phyloP scores from a whole-genome alignment of 2,329 filamentous ascomycete species.

The Capronia coronata region DNA sequence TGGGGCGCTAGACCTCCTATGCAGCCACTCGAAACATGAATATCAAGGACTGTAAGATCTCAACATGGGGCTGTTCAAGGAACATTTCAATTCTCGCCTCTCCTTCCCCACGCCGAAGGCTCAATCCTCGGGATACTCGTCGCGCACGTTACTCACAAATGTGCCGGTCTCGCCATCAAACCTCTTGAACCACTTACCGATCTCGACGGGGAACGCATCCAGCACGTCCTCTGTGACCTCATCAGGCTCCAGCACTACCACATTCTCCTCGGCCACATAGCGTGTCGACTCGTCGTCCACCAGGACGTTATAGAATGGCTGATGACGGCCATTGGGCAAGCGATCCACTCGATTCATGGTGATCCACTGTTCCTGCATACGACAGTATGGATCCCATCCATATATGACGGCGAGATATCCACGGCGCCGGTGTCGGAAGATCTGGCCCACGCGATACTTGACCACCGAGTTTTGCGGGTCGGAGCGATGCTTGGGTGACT shows the following conservation, averaged over 20 bases:
- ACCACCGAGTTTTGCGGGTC: slow-evolving; percentile 38
- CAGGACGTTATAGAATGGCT: slow-evolving; percentile 82
- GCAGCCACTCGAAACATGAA: no score
- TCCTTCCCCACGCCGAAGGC: no score
- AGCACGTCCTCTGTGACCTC: slow-evolving; percentile 47
- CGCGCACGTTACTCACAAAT: slow-evolving; percentile 77
- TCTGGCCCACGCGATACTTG: slow-evolving; percentile 67
- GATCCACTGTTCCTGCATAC: slow-evolving; percentile 58
- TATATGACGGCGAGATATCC: slow-evolving; percentile 73
- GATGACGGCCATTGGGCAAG: slow-evolving; percentile 53
- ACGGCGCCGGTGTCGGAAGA: slow-evolving; percentile 78
- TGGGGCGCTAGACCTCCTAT: no score
- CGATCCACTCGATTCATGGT: slow-evolving; percentile 57
- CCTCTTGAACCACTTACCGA: slow-evolving; percentile 81
- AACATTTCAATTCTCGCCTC: no score
- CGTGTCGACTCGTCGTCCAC: slow-evolving; percentile 62
- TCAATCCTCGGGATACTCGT: slow-evolving; percentile 82
- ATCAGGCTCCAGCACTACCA: slow-evolving; percentile 53
- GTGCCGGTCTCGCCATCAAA: slow-evolving; percentile 61
- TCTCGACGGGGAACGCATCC: slow-evolving; percentile 34
- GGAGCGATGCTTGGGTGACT: slow-evolving; percentile 23
- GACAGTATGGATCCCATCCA: slow-evolving; percentile 69
- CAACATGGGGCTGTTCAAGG: no score
- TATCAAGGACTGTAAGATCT: no score
- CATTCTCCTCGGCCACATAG: slow-evolving; percentile 76